phyloP scores from a whole-genome alignment of 306 rosid species.

The Benincasa hispida region DNA sequence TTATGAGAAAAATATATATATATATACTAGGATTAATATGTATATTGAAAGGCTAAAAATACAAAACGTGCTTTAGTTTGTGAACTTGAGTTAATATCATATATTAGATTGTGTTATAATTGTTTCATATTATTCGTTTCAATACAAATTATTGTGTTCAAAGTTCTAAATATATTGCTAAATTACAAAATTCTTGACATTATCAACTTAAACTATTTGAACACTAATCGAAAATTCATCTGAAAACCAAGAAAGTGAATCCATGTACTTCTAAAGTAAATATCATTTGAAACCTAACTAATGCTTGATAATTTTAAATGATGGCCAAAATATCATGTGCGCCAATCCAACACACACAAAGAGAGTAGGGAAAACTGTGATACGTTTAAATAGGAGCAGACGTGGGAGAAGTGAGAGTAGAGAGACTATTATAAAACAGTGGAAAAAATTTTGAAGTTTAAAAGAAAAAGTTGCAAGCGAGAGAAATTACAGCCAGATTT shows the following conservation, averaged over 20 bases:
- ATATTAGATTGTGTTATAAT: neutral
- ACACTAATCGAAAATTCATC: neutral
- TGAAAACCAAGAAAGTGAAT: neutral
- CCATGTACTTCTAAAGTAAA: neutral
- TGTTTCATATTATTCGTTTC: neutral
- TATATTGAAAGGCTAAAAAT: neutral
- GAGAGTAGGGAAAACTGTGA: neutral
- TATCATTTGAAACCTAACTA: neutral
- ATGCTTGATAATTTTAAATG: neutral
- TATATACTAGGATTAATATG: neutral
- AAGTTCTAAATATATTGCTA: neutral
- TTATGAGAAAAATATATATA: neutral
- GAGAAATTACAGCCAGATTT: conserved; percentile 61
- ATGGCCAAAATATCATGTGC: neutral
- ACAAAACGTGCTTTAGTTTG: neutral
- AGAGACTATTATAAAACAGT: neutral
- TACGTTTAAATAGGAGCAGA: neutral
- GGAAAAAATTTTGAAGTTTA: neutral
- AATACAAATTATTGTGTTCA: neutral
- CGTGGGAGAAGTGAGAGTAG: too few relatives aligned
- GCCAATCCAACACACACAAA: neutral
- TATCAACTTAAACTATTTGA: neutral
- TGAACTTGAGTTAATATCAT: neutral
- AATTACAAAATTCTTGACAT: neutral
- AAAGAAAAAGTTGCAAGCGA: neutral